These are phyloP conservation scores for Vigna angularis DNA, from an alignment of 306 rosid genomes.

Conservation along the genomic window DNA sequence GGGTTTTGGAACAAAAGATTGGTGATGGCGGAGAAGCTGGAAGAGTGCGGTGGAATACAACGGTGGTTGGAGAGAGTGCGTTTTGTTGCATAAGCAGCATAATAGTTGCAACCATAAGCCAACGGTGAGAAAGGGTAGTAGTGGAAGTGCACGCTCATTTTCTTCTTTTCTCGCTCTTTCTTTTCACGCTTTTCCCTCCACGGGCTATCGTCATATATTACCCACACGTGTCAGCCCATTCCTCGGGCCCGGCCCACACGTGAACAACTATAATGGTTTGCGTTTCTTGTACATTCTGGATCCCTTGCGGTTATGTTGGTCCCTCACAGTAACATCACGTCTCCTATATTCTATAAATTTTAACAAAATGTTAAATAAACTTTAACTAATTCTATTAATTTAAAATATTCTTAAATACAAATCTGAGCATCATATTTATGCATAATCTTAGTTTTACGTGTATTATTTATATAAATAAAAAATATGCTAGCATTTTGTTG, in stretches of 20 bases:
- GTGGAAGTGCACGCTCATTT: conserved; percentile 32
- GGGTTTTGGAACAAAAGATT: conserved; percentile 51
- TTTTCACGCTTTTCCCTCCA: conserved; percentile 19
- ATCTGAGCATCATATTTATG: too few relatives aligned
- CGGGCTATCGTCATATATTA: conserved; percentile 41
- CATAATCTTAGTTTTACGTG: too few relatives aligned
- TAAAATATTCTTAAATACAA: too few relatives aligned
- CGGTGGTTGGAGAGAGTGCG: conserved; percentile 6
- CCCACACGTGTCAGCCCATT: conserved; percentile 48
- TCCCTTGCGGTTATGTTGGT: too few relatives aligned
- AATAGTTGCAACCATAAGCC: conserved; percentile 55
- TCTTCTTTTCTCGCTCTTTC: conserved; percentile 26
- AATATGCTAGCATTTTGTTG: too few relatives aligned
- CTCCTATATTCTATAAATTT: too few relatives aligned
- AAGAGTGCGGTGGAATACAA: conserved; percentile 21
- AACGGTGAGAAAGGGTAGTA: conserved; percentile 30
- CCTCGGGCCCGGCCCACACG: not conserved
- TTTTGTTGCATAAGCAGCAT: conserved; percentile 11
- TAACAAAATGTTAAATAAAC: too few relatives aligned
- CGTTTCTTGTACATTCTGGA: too few relatives aligned
- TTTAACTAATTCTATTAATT: too few relatives aligned
- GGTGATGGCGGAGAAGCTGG: not conserved
- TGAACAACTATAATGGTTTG: not conserved
- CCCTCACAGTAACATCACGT: too few relatives aligned
- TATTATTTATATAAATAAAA: too few relatives aligned